phyloP scores from a whole-genome alignment of 2,329 filamentous ascomycete genomes.

The Mariannaea elegans region DNA sequence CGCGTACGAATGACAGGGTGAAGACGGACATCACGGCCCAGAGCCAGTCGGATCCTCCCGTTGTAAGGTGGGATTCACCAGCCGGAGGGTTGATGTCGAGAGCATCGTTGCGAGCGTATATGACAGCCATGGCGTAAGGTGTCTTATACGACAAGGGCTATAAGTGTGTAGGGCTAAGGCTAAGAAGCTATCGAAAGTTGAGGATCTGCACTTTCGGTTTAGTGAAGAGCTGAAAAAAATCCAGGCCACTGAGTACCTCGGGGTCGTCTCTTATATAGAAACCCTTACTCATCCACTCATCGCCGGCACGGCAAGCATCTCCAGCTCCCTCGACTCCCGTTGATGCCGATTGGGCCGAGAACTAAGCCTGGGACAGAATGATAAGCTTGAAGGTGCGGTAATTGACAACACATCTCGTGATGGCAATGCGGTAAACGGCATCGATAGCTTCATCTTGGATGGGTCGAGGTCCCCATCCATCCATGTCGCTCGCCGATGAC shows the following conservation, averaged over 20 bases:
- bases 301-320: not conserved
- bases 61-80: slow-evolving; percentile 46
- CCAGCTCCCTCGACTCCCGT: not conserved
- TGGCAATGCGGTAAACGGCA: not conserved
- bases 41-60: slow-evolving; percentile 63
- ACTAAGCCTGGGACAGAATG: too few relatives aligned
- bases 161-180: too few relatives aligned
- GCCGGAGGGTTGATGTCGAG: slow-evolving; percentile 56
- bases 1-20: slow-evolving; percentile 54
- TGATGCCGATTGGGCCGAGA: slow-evolving; percentile 4
- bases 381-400: too few relatives aligned
- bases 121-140: slow-evolving; percentile 41
- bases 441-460: not conserved
- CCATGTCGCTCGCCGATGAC: too few relatives aligned
- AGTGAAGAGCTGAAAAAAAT: too few relatives aligned
- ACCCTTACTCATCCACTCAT: too few relatives aligned
- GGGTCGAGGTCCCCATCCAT: too few relatives aligned
- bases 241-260: too few relatives aligned
- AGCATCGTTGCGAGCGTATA: slow-evolving; percentile 54
- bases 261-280: too few relatives aligned
- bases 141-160: too few relatives aligned
- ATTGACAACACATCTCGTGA: slow-evolving; percentile 8
- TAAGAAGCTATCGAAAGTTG: too few relatives aligned
- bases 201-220: too few relatives aligned
- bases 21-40: slow-evolving; percentile 63